These are phyloP conservation scores for Neurospora sp. DNA, from an alignment of 495 filamentous ascomycete species.

Conservation along the genomic window DNA sequence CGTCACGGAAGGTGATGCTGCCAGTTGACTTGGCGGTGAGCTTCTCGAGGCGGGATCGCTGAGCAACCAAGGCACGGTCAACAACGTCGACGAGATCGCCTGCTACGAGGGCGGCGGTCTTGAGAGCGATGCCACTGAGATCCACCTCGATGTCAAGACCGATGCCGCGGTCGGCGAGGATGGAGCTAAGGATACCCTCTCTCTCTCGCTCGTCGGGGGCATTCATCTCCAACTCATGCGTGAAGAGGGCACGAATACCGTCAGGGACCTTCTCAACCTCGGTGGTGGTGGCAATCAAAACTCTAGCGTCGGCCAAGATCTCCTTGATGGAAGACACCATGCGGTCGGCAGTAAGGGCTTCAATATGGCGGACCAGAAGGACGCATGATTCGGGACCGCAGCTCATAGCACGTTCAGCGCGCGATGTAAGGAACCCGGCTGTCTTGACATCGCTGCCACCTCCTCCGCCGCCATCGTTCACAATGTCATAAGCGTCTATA, in stretches of 20 bases:
- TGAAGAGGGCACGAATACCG: conserved; percentile 80
- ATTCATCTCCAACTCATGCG: conserved; percentile 87
- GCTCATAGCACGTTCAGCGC: conserved; percentile 77
- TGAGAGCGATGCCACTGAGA: conserved; percentile 71
- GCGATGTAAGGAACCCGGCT: conserved; percentile 75
- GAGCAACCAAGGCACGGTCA: conserved; percentile 72
- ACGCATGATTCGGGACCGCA: conserved; percentile 77
- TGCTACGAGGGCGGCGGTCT: conserved; percentile 91
- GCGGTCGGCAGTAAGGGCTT: conserved; percentile 81
- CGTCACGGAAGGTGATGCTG: conserved; percentile 62
- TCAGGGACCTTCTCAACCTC: conserved; percentile 91
- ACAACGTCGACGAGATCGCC: conserved; percentile 92
- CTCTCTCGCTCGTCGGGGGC: conserved; percentile 90
- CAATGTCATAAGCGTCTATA: conserved; percentile 86
- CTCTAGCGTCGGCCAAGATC: conserved; percentile 58
- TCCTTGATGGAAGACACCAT: conserved; percentile 78
- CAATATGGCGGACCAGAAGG: conserved; percentile 78
- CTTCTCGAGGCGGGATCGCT: conserved; percentile 58
- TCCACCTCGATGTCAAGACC: conserved; percentile 71
- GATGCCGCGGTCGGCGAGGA: conserved; percentile 65
- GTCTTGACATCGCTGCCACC: conserved; percentile 88
- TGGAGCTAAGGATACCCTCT: conserved; percentile 70
- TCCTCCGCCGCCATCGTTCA: conserved; percentile 68
- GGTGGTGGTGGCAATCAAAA: conserved; percentile 85
- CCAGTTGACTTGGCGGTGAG: conserved; percentile 40